A percentile compares a stretch with the other conserved stretches of the same genome.
Evolutionary conservation across 2,329 filamentous ascomycete genomes (phyloP).

Genomic region (Microcyclosporella mali): DNA sequence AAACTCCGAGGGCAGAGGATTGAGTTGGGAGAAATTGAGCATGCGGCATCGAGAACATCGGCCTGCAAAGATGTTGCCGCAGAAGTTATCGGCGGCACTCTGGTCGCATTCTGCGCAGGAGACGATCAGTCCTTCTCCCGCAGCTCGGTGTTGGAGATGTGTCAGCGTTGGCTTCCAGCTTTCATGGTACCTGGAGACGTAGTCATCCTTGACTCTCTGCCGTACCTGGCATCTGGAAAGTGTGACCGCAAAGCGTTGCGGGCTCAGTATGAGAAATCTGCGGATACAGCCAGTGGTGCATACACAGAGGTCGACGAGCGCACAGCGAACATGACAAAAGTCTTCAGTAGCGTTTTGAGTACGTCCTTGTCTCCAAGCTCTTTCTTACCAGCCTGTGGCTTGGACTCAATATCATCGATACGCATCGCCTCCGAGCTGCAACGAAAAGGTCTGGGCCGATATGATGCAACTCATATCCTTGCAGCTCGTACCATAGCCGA

Average conservation of each 20-base stretch:
- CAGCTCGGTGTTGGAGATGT: slow-evolving; percentile 50
- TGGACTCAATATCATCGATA: slow-evolving; percentile 63
- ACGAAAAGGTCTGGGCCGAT: slow-evolving; percentile 43
- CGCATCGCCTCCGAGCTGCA: slow-evolving; percentile 60
- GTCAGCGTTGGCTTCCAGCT: slow-evolving; percentile 67
- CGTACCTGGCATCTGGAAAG: slow-evolving; percentile 76
- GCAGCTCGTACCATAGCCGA: slow-evolving; percentile 44
- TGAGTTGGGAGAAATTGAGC: slow-evolving; percentile 55
- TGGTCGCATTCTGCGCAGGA: slow-evolving; percentile 69
- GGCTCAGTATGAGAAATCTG: slow-evolving; percentile 43
- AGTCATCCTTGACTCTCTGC: slow-evolving; percentile 58
- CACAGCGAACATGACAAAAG: slow-evolving; percentile 10
- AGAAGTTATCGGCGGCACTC: slow-evolving; percentile 57
- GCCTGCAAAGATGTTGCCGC: slow-evolving; percentile 62
- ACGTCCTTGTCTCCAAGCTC: slow-evolving; percentile 25
- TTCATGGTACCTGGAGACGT: slow-evolving; percentile 81
- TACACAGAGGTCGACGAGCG: slow-evolving; percentile 2
- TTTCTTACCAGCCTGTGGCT: slow-evolving; percentile 49
- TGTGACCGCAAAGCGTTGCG: slow-evolving; percentile 64
- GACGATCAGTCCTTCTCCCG: slow-evolving; percentile 37
- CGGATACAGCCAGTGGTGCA: slow-evolving; percentile 25
- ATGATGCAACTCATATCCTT: slow-evolving; percentile 59
- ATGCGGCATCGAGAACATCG: slow-evolving; percentile 55
- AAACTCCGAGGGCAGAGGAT: slow-evolving; percentile 79
- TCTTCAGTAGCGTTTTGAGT: slow-evolving; percentile 19